Conservation (phyloP, 2,329 filamentous ascomycete species). For the Didymella keratinophila region DNA sequence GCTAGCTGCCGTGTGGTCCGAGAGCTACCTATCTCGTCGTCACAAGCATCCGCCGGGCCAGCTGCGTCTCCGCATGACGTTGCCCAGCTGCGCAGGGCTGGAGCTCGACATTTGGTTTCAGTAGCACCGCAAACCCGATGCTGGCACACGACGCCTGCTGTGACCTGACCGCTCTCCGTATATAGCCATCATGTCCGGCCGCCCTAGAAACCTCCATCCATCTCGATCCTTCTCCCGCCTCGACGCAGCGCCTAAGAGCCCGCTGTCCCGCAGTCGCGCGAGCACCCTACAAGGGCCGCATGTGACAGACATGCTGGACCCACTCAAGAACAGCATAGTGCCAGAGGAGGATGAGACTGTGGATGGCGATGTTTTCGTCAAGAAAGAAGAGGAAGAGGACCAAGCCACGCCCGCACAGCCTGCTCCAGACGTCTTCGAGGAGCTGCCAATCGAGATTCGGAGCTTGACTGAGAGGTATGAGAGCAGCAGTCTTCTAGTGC, state of each 20-base stretch:
- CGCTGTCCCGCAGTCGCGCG: constrained; percentile 53
- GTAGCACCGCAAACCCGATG: constrained; percentile 33
- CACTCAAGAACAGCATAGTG: constrained; percentile 48
- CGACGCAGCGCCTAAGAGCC: constrained; percentile 47
- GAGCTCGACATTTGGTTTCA: constrained; percentile 36
- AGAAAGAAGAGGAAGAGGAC: constrained; percentile 47
- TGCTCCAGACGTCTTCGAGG: constrained; percentile 75
- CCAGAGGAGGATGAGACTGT: constrained; percentile 46
- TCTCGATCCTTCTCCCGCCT: constrained; percentile 61
- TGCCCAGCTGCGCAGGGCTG: constrained; percentile 26
- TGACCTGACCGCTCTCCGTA: constrained; percentile 4
- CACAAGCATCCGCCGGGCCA: constrained; percentile 21
- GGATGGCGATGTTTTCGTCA: constrained; percentile 53
- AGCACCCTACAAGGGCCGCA: constrained; percentile 56
- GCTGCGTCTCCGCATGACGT: constrained; percentile 46
- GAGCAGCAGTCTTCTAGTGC: background rate
- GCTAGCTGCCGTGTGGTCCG: background rate
- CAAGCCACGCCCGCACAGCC: constrained; percentile 32
- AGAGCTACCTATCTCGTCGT: constrained; percentile 3
- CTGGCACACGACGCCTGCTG: constrained; percentile 33
- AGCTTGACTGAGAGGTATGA: constrained; percentile 84
- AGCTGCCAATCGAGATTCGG: constrained; percentile 91
- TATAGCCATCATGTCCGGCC: constrained; percentile 38
- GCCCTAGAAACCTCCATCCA: constrained; percentile 50
- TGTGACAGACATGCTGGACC: constrained; percentile 55